Base-by-base conservation (phyloP, 768 basidiomycete genomes). In the Hemileccinum impolitum region DNA sequence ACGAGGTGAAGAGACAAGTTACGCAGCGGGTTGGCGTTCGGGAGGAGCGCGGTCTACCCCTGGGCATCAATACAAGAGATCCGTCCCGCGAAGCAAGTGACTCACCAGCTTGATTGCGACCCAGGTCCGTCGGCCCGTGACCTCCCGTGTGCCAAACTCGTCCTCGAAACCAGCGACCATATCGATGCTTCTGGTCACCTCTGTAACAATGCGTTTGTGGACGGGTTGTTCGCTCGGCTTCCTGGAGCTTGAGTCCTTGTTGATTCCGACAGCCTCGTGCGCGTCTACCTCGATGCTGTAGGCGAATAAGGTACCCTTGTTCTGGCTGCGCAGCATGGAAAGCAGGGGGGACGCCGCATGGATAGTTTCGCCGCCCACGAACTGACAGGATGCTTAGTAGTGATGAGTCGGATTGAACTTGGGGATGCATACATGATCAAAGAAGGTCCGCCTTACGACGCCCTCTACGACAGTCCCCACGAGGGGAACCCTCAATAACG, bases 221-320 rank as follows among this genome's bases (percentile, higher is more conserved):
- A 72, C 66, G 9, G 68, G 69, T 40, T 66, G 57, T 45, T 32
- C 65, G 57, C 26, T 56, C 28, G 6, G 6, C 15, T 47, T 30
- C 1, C 23, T 32, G 4, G 39, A 30, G 18, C 39, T 13, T 38
- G 59, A 48, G 28, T 32, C 31, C 7, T 50, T 53, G 34, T 40
- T 14, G 8, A 26, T 48, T 25, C 68, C 72, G 1, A 72, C 70
- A 4, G 78, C 78, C 34, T 80, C 74, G 11, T 66, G 67, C 57
- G 84, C 79, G 55, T 91, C 82, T 11, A 88, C 91, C 67, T 94
- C 91, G 23, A 91, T 90, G 43, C 84, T 87, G 69, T 96, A 95
- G 18, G 78, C 84, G 54, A 96, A 81, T 12, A 96, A 68, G 9
- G 78, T 74, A 3, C 90, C 94, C 52, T 84, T 87, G 58, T 88